Evolutionary conservation across 1,284 basidiomycete species (phyloP).

Genomic region (Malassezia arunalokei): DNA sequence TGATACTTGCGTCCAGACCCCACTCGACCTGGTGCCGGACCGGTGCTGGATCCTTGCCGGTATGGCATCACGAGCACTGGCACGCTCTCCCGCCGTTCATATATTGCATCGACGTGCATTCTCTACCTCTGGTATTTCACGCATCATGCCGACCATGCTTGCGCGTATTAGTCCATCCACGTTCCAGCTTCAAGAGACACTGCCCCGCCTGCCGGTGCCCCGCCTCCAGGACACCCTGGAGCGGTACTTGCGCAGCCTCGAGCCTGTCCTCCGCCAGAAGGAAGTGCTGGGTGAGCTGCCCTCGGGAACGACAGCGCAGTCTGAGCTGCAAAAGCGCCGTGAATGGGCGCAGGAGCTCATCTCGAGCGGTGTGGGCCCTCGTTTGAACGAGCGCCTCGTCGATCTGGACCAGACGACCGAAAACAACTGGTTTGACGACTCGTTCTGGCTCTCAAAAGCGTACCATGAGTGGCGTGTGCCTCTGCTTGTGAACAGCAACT

Average conservation of each 20-base stretch:
- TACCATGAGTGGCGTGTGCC: constrained; percentile 84
- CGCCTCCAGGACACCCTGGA: constrained; percentile 64
- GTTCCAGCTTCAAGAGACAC: constrained; percentile 44
- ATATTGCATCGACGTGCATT: background rate
- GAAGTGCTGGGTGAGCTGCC: constrained; percentile 51
- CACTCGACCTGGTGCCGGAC: background rate
- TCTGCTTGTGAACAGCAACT: constrained; percentile 81
- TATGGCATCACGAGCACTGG: constrained; percentile 2
- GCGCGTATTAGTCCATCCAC: constrained; percentile 44
- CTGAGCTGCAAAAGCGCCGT: constrained; percentile 56
- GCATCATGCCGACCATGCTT: constrained; percentile 6
- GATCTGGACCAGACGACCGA: constrained; percentile 75
- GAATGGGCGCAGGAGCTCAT: constrained; percentile 64
- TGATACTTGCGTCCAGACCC: background rate
- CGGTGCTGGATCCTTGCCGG: background rate
- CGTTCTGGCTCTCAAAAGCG: constrained; percentile 77
- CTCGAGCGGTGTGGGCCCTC: constrained; percentile 56
- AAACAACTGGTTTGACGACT: constrained; percentile 89
- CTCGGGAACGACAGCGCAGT: constrained; percentile 50
- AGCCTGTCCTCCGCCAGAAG: constrained; percentile 59
- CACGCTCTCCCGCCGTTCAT: background rate
- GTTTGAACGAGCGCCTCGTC: constrained; percentile 66
- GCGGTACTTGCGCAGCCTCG: constrained; percentile 65
- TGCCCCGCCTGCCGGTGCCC: constrained; percentile 73
- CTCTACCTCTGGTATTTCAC: background rate